Percentiles rank a stretch among this genome's conserved stretches.
These are phyloP conservation scores for Pythium brachiatum DNA, from an alignment of 352 stramenopile species.

Conservation along the genomic window DNA sequence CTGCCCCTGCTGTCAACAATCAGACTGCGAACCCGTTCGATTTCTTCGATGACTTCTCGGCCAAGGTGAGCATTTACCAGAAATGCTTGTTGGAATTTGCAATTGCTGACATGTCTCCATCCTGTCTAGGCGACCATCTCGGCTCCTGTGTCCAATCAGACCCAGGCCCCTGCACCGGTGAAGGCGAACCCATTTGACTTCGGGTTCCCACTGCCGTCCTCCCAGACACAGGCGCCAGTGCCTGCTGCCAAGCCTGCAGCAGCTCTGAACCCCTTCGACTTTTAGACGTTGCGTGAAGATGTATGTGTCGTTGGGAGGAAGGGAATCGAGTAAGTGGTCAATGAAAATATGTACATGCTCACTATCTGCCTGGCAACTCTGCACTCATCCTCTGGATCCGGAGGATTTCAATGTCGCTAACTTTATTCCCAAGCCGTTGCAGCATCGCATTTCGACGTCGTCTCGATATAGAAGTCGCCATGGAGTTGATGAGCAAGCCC, in stretches of 20 bases:
- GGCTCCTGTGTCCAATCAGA: not conserved
- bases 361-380: not conserved
- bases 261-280: slow-evolving; percentile 33
- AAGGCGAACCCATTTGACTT: slow-evolving; percentile 26
- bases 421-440: slow-evolving; percentile 4
- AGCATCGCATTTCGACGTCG: not conserved
- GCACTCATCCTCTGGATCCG: too few relatives aligned
- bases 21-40: slow-evolving; percentile 29
- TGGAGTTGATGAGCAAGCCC: not conserved
- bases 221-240: slow-evolving; percentile 9
- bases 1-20: slow-evolving; percentile 1
- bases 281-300: slow-evolving; percentile 23
- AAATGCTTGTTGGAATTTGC: not conserved
- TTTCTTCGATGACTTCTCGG: slow-evolving; percentile 28
- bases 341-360: slow-evolving; percentile 9
- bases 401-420: too few relatives aligned
- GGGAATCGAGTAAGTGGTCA: slow-evolving; percentile 10
- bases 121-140: slow-evolving; percentile 19
- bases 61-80: slow-evolving; percentile 11
- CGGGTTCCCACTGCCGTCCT: slow-evolving; percentile 14
- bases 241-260: slow-evolving; percentile 10
- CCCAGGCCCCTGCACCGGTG: not conserved
- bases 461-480: slow-evolving; percentile 1
- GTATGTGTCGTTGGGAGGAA: slow-evolving; percentile 8
- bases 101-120: not conserved